Conservation (phyloP, 768 basidiomycete species). For the Leccinum sublutescens region DNA sequence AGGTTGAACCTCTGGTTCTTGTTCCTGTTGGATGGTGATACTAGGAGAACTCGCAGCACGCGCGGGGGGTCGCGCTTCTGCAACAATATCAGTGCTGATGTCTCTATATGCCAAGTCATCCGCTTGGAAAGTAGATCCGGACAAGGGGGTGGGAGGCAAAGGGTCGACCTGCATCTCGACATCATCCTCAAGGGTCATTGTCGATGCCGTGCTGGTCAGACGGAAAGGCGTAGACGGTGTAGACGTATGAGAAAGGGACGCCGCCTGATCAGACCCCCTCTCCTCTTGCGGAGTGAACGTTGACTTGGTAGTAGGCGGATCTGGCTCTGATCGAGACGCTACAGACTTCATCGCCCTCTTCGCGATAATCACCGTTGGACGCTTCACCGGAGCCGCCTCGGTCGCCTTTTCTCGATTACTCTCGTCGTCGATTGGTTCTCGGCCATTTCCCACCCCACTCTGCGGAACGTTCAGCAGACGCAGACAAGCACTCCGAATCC, state of each 20-base stretch:
- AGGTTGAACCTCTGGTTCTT: background rate
- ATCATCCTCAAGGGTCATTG: constrained; percentile 8
- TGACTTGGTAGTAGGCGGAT: background rate
- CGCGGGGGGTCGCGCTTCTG: background rate
- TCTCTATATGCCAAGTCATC: background rate
- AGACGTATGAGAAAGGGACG: background rate
- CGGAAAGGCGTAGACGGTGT: background rate
- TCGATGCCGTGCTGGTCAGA: background rate
- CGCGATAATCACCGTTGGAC: background rate
- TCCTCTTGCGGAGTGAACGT: background rate
- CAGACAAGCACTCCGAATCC: background rate
- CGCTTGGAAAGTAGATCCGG: background rate
- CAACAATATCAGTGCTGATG: background rate
- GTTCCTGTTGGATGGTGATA: background rate
- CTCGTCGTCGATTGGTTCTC: background rate
- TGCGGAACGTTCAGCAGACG: constrained; percentile 8
- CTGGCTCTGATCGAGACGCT: background rate
- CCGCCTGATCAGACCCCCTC: background rate
- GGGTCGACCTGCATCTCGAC: constrained; percentile 15
- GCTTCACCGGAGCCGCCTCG: background rate
- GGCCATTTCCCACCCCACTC: background rate
- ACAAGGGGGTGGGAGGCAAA: background rate
- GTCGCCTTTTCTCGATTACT: background rate
- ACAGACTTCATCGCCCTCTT: constrained; percentile 1
- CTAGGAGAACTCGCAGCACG: background rate